Conservation (phyloP, 257 asterid species). For the Nicotiana knightiana region DNA sequence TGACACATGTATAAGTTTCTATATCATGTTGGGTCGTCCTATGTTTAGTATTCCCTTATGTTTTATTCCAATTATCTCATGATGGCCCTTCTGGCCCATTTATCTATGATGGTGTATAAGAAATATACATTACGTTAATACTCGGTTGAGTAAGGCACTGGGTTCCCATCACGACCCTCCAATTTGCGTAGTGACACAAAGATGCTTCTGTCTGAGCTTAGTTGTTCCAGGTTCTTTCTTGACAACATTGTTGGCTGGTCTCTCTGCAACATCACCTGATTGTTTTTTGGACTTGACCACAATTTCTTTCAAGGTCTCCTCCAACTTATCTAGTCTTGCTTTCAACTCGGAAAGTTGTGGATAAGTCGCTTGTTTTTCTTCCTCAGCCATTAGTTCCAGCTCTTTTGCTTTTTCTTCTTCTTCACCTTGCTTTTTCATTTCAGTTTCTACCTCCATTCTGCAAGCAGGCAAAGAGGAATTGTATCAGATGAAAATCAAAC, state of each 20-base stretch:
- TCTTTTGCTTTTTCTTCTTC: slow-evolving; percentile 82
- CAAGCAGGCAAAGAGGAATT: slow-evolving; percentile 77
- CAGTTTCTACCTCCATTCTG: slow-evolving; percentile 78
- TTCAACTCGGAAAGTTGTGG: slow-evolving; percentile 66
- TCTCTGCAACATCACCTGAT: slow-evolving; percentile 16
- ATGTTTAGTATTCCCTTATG: no score
- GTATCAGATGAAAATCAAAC: slow-evolving; percentile 96
- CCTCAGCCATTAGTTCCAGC: slow-evolving; percentile 62
- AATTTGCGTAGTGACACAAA: background rate
- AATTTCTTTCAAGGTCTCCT: slow-evolving; percentile 59
- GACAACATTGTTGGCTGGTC: slow-evolving; percentile 7
- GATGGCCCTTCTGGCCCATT: no score
- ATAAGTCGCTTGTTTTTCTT: slow-evolving; percentile 47
- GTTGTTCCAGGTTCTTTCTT: slow-evolving; percentile 17
- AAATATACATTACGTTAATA: no score
- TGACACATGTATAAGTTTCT: no score
- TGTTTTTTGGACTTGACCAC: slow-evolving; percentile 41
- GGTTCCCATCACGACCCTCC: no score
- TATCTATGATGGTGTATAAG: no score
- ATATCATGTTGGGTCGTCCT: no score
- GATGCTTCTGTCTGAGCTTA: background rate
- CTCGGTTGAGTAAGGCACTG: no score
- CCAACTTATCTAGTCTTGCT: slow-evolving; percentile 70
- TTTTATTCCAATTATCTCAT: no score
- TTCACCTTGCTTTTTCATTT: slow-evolving; percentile 73